These are phyloP conservation scores for Ceratocystis papillata DNA, from an alignment of 2,329 filamentous ascomycete genomes.

Conservation along the genomic window DNA sequence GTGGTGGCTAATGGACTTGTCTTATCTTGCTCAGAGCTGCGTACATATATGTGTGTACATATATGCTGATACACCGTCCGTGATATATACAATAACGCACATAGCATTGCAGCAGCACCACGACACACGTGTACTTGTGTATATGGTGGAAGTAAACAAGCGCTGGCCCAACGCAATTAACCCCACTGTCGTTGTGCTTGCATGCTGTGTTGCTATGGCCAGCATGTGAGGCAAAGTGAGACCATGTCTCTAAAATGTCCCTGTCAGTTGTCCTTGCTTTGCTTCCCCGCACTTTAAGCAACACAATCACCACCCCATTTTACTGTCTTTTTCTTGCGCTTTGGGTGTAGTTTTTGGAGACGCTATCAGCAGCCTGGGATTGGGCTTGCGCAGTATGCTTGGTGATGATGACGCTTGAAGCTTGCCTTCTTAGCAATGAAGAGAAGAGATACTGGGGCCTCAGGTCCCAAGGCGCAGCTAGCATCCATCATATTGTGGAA, in stretches of 20 bases:
- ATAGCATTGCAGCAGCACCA: neutral
- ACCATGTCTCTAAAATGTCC: slow-evolving; percentile 3
- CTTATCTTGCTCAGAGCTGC: neutral
- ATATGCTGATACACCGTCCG: neutral
- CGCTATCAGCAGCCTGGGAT: neutral
- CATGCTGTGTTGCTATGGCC: slow-evolving; percentile 3
- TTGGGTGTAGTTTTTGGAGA: neutral
- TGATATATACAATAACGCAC: neutral
- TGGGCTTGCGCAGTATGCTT: too few species aligned
- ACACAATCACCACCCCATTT: neutral
- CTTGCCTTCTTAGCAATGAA: too few species aligned
- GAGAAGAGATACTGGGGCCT: too few species aligned
- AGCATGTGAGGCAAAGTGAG: neutral
- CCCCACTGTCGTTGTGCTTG: neutral
- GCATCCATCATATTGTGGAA: too few species aligned
- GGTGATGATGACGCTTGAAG: too few species aligned
- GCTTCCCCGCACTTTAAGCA: slow-evolving; percentile 6
- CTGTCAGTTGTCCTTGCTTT: neutral
- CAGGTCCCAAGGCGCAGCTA: neutral
- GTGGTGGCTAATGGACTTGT: neutral
- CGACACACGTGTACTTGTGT: neutral
- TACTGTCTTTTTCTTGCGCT: neutral
- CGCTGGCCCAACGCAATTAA: neutral
- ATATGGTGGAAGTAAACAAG: neutral
- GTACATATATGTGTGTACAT: neutral